A percentile compares a stretch with the other conserved stretches of the same genome.
These are phyloP conservation scores for Parasarocladium wereldwijsianum DNA, from an alignment of 2,329 filamentous ascomycete species.

Conservation along the genomic window DNA sequence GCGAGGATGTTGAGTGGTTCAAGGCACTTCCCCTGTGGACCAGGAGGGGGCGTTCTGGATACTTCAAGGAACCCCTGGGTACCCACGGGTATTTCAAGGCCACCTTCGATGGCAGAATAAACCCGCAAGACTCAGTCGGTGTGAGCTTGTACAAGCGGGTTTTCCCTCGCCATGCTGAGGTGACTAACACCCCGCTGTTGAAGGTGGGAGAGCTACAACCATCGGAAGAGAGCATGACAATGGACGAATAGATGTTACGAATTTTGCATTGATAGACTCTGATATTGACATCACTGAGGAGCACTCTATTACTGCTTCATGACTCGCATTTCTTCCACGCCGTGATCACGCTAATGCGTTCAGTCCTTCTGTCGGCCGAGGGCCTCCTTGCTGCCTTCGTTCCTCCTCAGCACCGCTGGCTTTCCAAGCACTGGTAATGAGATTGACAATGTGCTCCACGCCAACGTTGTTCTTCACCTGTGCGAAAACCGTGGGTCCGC, in stretches of 20 bases:
- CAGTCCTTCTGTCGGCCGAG: slow-evolving; percentile 39
- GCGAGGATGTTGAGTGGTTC: slow-evolving; percentile 93
- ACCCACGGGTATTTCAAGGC: slow-evolving; percentile 99
- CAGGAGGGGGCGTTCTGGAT: slow-evolving; percentile 72
- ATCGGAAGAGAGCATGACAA: slow-evolving; percentile 18
- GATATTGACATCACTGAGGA: no score
- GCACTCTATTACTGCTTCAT: not conserved
- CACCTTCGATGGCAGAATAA: slow-evolving; percentile 90
- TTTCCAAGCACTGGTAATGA: slow-evolving; percentile 88
- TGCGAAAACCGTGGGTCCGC: slow-evolving; percentile 87
- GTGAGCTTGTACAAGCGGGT: slow-evolving; percentile 80
- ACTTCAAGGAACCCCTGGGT: slow-evolving; percentile 84
- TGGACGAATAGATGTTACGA: slow-evolving; percentile 13
- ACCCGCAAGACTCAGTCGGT: slow-evolving; percentile 85
- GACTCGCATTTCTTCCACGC: slow-evolving; percentile 9
- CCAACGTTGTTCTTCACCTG: slow-evolving; percentile 89
- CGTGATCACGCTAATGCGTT: no score
- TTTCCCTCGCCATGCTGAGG: slow-evolving; percentile 56
- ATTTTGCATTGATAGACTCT: slow-evolving; percentile 2
- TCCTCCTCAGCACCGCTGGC: slow-evolving; percentile 64
- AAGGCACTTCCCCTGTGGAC: slow-evolving; percentile 95
- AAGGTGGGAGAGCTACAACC: slow-evolving; percentile 12
- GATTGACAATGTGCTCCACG: slow-evolving; percentile 71
- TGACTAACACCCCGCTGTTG: slow-evolving; percentile 28
- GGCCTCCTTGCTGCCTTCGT: slow-evolving; percentile 38